Percentiles rank a stretch among this genome's conserved stretches.
phyloP scores from a whole-genome alignment of 805 yeast species.

The Hyphopichia homilentoma region DNA sequence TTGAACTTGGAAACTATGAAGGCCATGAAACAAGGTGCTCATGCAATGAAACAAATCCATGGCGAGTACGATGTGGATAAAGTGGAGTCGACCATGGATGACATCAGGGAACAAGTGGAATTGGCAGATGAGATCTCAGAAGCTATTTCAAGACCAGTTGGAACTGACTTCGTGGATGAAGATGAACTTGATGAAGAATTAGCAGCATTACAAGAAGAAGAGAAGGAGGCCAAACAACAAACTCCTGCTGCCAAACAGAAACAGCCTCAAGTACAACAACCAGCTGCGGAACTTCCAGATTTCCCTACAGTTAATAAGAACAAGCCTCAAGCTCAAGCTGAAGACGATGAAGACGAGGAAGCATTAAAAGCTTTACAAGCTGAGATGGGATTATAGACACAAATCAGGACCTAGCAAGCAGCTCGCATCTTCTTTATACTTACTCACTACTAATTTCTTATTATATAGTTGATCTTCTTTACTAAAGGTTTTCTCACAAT shows the following conservation, averaged over 20 bases:
- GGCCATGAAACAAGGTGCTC: constrained; percentile 97
- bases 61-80: constrained; percentile 93
- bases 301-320: constrained; percentile 43
- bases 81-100: constrained; percentile 97
- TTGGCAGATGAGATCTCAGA: constrained; percentile 93
- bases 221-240: constrained; percentile 40
- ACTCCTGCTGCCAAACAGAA: constrained; percentile 10
- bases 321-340: constrained; percentile 35
- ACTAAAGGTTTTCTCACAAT: too few species aligned
- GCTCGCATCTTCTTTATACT: too few species aligned
- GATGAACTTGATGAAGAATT: constrained; percentile 95
- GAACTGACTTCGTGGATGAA: constrained; percentile 76
- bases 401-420: too few species aligned
- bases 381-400: constrained; percentile 69
- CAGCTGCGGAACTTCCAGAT: constrained; percentile 37
- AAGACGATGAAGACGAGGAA: constrained; percentile 78
- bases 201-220: constrained; percentile 83
- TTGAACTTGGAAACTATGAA: constrained; percentile 97
- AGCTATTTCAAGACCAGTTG: constrained; percentile 92
- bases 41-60: constrained; percentile 94
- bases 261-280: constrained; percentile 10
- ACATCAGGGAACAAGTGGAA: constrained; percentile 94
- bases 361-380: constrained; percentile 79
- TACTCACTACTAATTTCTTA: too few species aligned
- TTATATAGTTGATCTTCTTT: too few species aligned